Evolutionary conservation across 768 basidiomycete species (phyloP).

Genomic region (Pulveroboletus frians): DNA sequence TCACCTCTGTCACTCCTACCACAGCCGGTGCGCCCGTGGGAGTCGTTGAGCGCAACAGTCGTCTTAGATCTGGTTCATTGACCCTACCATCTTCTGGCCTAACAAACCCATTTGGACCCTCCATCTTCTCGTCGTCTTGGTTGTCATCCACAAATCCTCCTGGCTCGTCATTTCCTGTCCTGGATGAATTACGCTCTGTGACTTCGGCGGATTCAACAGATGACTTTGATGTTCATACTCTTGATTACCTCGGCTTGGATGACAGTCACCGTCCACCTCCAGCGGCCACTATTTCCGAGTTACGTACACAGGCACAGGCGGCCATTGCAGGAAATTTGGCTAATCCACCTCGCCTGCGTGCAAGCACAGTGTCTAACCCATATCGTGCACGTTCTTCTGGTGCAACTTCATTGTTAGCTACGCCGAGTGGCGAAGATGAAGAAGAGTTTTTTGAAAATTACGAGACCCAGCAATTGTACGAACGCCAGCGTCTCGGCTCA

Average conservation of each 20-base stretch:
- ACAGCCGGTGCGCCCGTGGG: slow-evolving; percentile 34
- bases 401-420: slow-evolving; percentile 56
- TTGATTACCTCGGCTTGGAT: slow-evolving; percentile 95
- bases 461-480: slow-evolving; percentile 36
- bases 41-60: slow-evolving; percentile 63
- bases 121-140: slow-evolving; percentile 90
- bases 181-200: slow-evolving; percentile 80
- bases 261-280: slow-evolving; percentile 68
- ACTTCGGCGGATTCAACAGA: slow-evolving; percentile 77
- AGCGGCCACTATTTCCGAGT: slow-evolving; percentile 83
- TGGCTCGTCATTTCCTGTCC: slow-evolving; percentile 54
- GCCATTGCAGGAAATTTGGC: slow-evolving; percentile 82
- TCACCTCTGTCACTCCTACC: slow-evolving; percentile 55
- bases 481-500: slow-evolving; percentile 55
- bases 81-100: slow-evolving; percentile 76
- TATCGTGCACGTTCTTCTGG: slow-evolving; percentile 65
- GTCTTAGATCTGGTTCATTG: slow-evolving; percentile 88
- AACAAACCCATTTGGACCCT: slow-evolving; percentile 80
- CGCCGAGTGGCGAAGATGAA: slow-evolving; percentile 63
- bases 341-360: slow-evolving; percentile 75
- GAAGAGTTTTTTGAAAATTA: slow-evolving; percentile 70
- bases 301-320: slow-evolving; percentile 85
- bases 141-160: slow-evolving; percentile 56
- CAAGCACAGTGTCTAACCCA: slow-evolving; percentile 92
- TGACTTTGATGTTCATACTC: slow-evolving; percentile 87